Percentiles rank a stretch among this genome's conserved stretches.
phyloP scores from a whole-genome alignment of 179 eudicot species.

The Heliamphora pulchella region DNA sequence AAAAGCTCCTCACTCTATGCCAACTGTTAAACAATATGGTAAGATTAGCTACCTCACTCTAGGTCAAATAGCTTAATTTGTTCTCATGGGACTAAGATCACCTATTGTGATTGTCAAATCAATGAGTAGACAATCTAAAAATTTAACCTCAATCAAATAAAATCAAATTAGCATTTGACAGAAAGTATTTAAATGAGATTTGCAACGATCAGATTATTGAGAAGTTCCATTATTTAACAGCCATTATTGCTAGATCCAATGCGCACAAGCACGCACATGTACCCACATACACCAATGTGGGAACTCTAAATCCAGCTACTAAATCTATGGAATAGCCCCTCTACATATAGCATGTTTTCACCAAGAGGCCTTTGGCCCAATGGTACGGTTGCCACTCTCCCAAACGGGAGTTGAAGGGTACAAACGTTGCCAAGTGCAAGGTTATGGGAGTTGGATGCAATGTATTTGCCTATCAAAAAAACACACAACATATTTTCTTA shows the following conservation, averaged over 20 bases:
- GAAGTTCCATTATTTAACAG: not conserved
- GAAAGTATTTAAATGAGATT: not conserved
- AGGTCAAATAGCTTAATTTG: no score
- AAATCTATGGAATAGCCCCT: not conserved
- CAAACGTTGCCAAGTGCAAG: no score
- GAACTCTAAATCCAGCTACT: not conserved
- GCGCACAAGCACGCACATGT: not conserved
- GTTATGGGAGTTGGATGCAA: not conserved
- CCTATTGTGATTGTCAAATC: not conserved
- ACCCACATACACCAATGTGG: not conserved
- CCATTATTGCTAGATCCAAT: not conserved
- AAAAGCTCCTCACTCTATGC: not conserved
- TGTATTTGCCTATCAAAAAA: not conserved
- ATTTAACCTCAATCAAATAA: not conserved
- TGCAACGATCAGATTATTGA: not conserved
- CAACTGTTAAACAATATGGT: no score
- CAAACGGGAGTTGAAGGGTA: no score
- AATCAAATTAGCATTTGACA: not conserved
- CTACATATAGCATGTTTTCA: no score
- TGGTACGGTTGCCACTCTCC: no score
- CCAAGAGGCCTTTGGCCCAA: no score
- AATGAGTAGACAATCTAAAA: not conserved
- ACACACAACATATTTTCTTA: not conserved
- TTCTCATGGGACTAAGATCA: not conserved
- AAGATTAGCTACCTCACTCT: no score